These are phyloP conservation scores for Leccinum fallax DNA, from an alignment of 1,284 basidiomycete genomes.

Conservation along the genomic window DNA sequence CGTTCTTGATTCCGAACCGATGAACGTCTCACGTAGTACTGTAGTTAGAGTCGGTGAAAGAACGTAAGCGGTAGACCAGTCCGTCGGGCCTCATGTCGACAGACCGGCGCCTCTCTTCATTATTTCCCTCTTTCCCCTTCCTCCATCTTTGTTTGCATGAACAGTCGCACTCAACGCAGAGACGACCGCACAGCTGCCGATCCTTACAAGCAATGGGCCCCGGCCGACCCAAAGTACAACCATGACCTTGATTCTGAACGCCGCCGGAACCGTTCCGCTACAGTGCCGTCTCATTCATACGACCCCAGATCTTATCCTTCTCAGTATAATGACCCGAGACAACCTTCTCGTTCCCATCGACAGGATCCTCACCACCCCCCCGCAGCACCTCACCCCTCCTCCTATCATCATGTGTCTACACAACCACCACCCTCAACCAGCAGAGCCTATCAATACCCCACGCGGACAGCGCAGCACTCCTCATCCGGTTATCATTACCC, in stretches of 20 bases:
- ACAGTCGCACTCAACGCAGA: conserved; percentile 29
- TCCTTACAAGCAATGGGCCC: conserved; percentile 28
- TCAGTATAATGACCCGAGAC: conserved; percentile 29
- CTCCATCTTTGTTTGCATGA: conserved; percentile 32
- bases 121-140: conserved; percentile 15
- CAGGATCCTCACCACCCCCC: conserved; percentile 32
- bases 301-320: conserved; percentile 26
- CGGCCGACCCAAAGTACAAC: conserved; percentile 24
- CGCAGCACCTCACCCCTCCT: conserved; percentile 16
- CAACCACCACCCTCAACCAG: conserved; percentile 26
- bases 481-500: conserved; percentile 31
- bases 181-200: conserved; percentile 34
- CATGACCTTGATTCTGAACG: conserved; percentile 32
- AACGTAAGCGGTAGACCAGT: conserved; percentile 33
- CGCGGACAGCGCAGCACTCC: conserved; percentile 31
- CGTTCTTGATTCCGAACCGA: conserved; percentile 4
- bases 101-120: conserved; percentile 31
- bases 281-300: conserved; percentile 26
- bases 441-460: conserved; percentile 35
- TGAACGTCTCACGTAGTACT: not conserved
- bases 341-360: conserved; percentile 26
- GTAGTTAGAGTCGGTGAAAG: conserved; percentile 3
- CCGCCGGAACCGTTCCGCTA: conserved; percentile 34
- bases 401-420: conserved; percentile 27
- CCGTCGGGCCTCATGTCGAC: conserved; percentile 51